Conservation (phyloP, 306 rosid genomes). For the Trichosanthes truncata region DNA sequence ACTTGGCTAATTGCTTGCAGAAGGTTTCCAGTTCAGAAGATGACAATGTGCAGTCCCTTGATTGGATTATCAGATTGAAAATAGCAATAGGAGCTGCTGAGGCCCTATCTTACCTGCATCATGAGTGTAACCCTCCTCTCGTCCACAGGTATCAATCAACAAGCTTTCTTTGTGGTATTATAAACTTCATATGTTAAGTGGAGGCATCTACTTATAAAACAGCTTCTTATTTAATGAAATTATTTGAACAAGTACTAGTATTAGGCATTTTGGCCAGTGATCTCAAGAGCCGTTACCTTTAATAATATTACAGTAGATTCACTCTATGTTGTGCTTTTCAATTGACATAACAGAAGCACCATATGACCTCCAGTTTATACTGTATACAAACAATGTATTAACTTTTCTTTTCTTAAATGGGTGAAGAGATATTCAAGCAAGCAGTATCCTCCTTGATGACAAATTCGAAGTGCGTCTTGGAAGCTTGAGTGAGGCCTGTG, state of each 20-base stretch:
- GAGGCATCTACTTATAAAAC: not conserved
- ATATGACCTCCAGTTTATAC: not conserved
- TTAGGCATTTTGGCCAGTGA: not conserved
- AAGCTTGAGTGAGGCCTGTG: conserved; percentile 72
- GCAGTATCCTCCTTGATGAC: conserved; percentile 95
- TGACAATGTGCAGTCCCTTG: conserved; percentile 45
- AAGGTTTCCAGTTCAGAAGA: conserved; percentile 23
- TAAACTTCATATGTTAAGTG: not conserved
- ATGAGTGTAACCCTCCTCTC: conserved; percentile 72
- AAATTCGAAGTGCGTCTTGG: conserved; percentile 96
- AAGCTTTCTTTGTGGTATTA: not conserved
- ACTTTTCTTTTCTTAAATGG: conserved; percentile 17
- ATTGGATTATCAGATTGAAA: conserved; percentile 95
- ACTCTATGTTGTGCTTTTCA: not conserved
- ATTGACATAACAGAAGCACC: not conserved
- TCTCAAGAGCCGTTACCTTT: not conserved
- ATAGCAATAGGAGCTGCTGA: conserved; percentile 95
- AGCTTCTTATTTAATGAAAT: not conserved
- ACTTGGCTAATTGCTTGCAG: conserved; percentile 73
- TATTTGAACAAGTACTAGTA: not conserved
- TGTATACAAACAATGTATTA: conserved; percentile 7
- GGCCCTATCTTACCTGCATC: conserved; percentile 64
- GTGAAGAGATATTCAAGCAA: conserved; percentile 79
- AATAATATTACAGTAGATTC: not conserved
- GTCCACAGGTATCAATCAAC: conserved; percentile 65